A percentile compares a stretch with the other conserved stretches of the same genome.
Evolutionary conservation across 768 basidiomycete genomes (phyloP).

Genomic region (Collybiopsis luxurians): DNA sequence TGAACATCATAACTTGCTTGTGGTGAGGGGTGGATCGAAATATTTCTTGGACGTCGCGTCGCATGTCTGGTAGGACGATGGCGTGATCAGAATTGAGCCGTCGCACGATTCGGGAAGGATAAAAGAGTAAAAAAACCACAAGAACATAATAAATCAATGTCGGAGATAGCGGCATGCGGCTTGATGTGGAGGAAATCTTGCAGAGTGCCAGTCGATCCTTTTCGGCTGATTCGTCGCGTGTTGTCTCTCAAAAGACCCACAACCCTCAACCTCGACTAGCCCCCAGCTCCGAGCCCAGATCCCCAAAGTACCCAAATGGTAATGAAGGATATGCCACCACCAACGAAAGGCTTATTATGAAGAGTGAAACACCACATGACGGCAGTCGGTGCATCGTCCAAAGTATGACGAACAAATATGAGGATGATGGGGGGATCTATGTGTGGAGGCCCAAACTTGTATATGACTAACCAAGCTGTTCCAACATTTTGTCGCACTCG

Average conservation of each 20-base stretch:
- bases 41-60: conserved; percentile 99
- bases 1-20: conserved; percentile 99
- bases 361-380: conserved; percentile 34
- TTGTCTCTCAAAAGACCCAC: conserved; percentile 25
- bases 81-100: conserved; percentile 61
- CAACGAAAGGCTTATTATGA: conserved; percentile 20
- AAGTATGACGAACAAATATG: conserved; percentile 42
- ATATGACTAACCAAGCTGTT: conserved; percentile 99
- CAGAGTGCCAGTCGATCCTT: conserved; percentile 5
- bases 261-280: conserved; percentile 21
- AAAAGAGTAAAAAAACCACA: conserved; percentile 15
- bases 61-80: conserved; percentile 92
- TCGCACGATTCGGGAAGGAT: conserved; percentile 41
- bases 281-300: conserved; percentile 35
- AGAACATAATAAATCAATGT: conserved; percentile 12
- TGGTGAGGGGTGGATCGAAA: conserved; percentile 98
- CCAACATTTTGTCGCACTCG: conserved; percentile 99
- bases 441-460: conserved; percentile 66
- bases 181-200: conserved; percentile 31
- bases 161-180: conserved; percentile 22
- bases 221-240: not conserved
- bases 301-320: conserved; percentile 34
- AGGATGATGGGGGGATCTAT: conserved; percentile 50
- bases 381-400: conserved; percentile 23
- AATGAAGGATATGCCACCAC: conserved; percentile 36